These are phyloP conservation scores for Globisporangium ultimum DNA, from an alignment of 352 stramenopile genomes.

Conservation along the genomic window DNA sequence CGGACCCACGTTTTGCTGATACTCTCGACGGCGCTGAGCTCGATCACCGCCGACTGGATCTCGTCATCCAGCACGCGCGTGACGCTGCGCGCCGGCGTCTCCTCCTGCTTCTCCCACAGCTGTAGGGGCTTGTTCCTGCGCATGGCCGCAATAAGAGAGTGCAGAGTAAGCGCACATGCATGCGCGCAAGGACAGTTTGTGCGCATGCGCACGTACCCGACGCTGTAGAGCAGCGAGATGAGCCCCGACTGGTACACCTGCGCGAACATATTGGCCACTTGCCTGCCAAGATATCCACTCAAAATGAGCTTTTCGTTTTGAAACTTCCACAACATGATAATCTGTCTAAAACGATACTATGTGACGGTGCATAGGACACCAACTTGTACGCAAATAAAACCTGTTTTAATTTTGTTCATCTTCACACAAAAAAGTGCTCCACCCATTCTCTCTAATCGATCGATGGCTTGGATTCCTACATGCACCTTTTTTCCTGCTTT, in stretches of 20 bases:
- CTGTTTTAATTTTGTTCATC: constrained; percentile 3
- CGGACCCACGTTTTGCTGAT: constrained; percentile 46
- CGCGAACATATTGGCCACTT: constrained; percentile 31
- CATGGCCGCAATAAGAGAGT: background rate
- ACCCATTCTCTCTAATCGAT: background rate
- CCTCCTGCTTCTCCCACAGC: constrained; percentile 56
- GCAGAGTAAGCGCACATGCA: background rate
- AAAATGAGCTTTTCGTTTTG: background rate
- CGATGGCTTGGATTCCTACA: background rate
- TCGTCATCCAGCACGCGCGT: constrained; percentile 50
- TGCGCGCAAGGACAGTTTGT: background rate
- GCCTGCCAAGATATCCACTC: background rate
- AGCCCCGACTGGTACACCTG: constrained; percentile 46
- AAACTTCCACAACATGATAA: background rate
- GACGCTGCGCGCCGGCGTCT: constrained; percentile 23
- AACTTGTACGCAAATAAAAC: background rate
- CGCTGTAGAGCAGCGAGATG: constrained; percentile 61
- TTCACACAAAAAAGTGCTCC: constrained; percentile 11
- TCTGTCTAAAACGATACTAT: background rate
- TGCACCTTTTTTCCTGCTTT: background rate
- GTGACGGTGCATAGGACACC: background rate
- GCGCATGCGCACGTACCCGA: constrained; percentile 33
- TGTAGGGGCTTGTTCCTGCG: constrained; percentile 47
- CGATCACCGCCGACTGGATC: constrained; percentile 55
- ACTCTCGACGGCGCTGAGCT: constrained; percentile 29